Conservation (phyloP, 2,329 filamentous ascomycete species). For the Didymella pinodella region DNA sequence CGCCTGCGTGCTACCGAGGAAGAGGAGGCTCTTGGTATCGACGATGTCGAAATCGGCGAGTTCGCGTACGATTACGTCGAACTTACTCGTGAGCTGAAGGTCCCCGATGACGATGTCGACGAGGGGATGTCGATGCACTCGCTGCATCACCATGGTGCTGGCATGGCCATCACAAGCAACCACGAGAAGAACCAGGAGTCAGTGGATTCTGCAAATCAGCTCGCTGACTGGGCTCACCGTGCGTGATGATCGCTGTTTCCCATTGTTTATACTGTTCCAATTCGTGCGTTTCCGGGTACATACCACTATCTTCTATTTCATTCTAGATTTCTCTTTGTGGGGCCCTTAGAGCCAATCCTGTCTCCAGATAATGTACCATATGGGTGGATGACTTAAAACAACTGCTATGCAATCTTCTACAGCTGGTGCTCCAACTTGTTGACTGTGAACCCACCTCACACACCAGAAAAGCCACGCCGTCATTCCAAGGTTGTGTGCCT, state of each 20-base stretch:
- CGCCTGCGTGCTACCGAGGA: constrained; percentile 77
- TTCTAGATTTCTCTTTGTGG: constrained; percentile 1
- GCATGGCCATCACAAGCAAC: constrained; percentile 38
- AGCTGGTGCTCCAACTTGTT: not conserved
- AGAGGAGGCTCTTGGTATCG: constrained; percentile 83
- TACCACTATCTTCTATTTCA: constrained; percentile 10
- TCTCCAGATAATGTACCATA: constrained; percentile 14
- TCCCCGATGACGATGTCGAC: constrained; percentile 50
- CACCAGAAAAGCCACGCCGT: constrained; percentile 10
- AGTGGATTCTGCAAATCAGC: constrained; percentile 46
- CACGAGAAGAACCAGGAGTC: constrained; percentile 52
- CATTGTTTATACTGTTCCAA: not conserved
- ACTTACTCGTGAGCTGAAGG: constrained; percentile 72
- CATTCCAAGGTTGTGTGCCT: constrained; percentile 1
- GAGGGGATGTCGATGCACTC: constrained; percentile 49
- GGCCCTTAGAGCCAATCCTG: not conserved
- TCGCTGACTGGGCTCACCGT: constrained; percentile 49
- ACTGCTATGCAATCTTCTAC: not conserved
- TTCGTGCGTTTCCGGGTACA: constrained; percentile 9
- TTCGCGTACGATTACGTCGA: constrained; percentile 96
- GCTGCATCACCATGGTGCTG: constrained; percentile 37
- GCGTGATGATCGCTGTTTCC: constrained; percentile 22
- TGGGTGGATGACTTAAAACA: constrained; percentile 10
- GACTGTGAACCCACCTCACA: not conserved
- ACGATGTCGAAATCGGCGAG: constrained; percentile 90